Base-by-base conservation (phyloP, 371 early-diverging fungal species). In the Lichtheimia ramosa region DNA sequence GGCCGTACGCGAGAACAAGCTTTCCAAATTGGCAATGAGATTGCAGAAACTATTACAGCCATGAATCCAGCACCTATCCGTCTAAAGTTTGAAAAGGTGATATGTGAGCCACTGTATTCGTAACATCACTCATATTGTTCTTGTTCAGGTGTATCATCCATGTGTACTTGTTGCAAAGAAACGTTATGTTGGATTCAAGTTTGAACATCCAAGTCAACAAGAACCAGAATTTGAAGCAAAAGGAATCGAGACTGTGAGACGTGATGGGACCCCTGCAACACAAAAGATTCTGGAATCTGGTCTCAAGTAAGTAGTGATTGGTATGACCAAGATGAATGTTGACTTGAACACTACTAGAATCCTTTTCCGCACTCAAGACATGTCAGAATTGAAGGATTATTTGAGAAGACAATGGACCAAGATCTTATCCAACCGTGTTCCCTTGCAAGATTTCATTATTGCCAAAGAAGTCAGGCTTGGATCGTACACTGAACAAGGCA, bases 181-280 rank as follows among this genome's bases (percentile, higher is more conserved):
- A 65, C 80, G 95, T 8, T 96, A 96, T 62, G 92, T 90, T 10
- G 97, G 97, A 0, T 89, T 85, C 73, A 92, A 87, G 67, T 94
- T 80, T 61, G 92, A 92, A 66, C 65, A 67, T 2, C 68, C 66
- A 0, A 68, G 69, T 3, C 84, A 91, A 43, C 64, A 56, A 1
- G 82, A 83, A 57, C 92, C 93, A 0, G 77, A 69, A 2, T 91
- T 94, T 79, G 97, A 96, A 63, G 94, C 90, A n/a, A 96, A 96
- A 68, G 97, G 97, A 0, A 94, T 94, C 43, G 97, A 96, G 70
- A 94, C 93, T 3, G 92, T 96, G 6, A 78, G 96, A 24, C 78
- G 97, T 3, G 96, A 95, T 69, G 91, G 92, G 14, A 92, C 92
- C 51, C 77, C 83, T 3, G 90, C 87, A 0, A 88, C 89, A 4